These are phyloP conservation scores for Lignosus rhinocerotis DNA, from an alignment of 1,284 basidiomycete genomes.

Conservation along the genomic window DNA sequence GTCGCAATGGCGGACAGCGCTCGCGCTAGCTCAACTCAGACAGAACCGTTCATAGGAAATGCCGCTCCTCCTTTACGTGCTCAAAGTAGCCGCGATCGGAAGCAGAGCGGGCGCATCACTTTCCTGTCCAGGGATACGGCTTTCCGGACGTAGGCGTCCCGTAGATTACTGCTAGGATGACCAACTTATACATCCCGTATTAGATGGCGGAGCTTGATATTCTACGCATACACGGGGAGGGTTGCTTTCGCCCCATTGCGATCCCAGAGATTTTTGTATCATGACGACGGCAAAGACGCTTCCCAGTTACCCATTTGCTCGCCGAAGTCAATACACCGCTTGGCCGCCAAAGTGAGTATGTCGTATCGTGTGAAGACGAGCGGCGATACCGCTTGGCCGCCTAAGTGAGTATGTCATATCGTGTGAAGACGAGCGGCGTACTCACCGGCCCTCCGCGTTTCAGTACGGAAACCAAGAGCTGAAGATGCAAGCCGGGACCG, in stretches of 20 bases:
- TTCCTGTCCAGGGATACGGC: slow-evolving; percentile 19
- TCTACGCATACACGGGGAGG: slow-evolving; percentile 25
- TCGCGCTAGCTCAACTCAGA: not conserved
- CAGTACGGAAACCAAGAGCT: slow-evolving; percentile 17
- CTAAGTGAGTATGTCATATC: not conserved
- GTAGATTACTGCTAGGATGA: not conserved
- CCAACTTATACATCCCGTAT: not conserved
- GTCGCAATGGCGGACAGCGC: not conserved
- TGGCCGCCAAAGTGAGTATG: slow-evolving; percentile 19
- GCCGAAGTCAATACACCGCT: slow-evolving; percentile 25
- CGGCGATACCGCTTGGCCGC: too few relatives aligned
- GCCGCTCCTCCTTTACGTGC: too few relatives aligned
- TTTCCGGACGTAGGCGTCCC: slow-evolving; percentile 18
- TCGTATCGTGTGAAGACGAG: not conserved
- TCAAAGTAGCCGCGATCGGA: not conserved
- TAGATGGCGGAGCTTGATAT: slow-evolving; percentile 25
- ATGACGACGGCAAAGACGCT: not conserved
- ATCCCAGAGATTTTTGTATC: slow-evolving; percentile 11
- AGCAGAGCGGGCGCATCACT: not conserved
- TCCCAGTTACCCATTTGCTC: slow-evolving; percentile 19
- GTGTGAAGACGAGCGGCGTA: not conserved
- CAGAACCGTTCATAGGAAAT: too few relatives aligned
- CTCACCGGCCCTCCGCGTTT: not conserved
- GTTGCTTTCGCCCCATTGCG: slow-evolving; percentile 24
- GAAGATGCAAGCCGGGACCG: slow-evolving; percentile 12